Conservation (phyloP, 2,329 filamentous ascomycete genomes). For the Colletotrichum limetticola region DNA sequence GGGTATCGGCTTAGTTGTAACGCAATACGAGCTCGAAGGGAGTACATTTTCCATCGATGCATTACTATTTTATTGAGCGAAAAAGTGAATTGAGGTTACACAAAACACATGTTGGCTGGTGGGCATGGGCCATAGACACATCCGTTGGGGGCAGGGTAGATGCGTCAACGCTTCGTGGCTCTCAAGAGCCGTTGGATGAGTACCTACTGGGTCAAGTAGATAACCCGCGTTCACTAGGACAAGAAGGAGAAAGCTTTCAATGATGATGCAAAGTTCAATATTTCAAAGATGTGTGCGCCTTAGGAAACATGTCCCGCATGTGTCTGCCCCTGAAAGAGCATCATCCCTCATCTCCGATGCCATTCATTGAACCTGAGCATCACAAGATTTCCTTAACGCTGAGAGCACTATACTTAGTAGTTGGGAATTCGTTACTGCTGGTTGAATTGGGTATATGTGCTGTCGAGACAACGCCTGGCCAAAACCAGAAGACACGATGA, state of each 20-base stretch:
- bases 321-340: neutral
- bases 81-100: slow-evolving; percentile 6
- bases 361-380: neutral
- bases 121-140: neutral
- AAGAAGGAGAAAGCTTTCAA: neutral
- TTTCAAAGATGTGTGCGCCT: neutral
- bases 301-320: neutral
- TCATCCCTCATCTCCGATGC: neutral
- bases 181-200: neutral
- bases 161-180: neutral
- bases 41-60: neutral
- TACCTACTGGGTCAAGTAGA: neutral
- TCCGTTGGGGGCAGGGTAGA: neutral
- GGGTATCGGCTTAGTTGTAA: neutral
- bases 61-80: slow-evolving; percentile 8
- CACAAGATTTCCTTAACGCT: neutral
- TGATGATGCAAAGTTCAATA: neutral
- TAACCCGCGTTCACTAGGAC: neutral
- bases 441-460: too few relatives aligned
- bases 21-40: neutral
- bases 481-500: too few relatives aligned
- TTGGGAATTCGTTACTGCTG: neutral
- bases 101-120: neutral
- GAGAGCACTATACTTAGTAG: neutral
- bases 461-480: too few relatives aligned